Evolutionary conservation across 345 rosid genomes (phyloP), one percentile per base, ranked within the genome.

Genomic region (Citrus reticulata): DNA sequence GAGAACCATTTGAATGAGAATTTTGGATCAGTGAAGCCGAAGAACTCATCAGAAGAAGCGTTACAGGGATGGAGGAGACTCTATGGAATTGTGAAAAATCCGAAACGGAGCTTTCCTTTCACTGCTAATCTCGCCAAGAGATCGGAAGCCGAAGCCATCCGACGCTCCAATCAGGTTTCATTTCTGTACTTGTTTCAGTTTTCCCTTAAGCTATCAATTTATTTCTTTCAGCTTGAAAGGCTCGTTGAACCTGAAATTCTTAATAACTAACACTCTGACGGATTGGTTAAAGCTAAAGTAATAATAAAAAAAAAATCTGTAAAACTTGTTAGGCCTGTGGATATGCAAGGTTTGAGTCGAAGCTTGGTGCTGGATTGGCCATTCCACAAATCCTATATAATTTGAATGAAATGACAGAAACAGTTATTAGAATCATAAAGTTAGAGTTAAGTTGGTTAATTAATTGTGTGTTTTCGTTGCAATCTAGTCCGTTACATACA

Each of bases 41-140:
- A 95, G 91, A 89, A 95, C 86, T 91, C 99, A 0, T 91, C 97
- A 3, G 98, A 93, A 61, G 99, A 95, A 80, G 97, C 99, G 68
- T 79, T 95, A 67, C 93, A 90, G 88, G 81, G 97, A 73, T 95
- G 99, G 99, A 89, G 99, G 87, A 90, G 86, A 49, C 95, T 92
- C 9, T 95, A 93, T 66, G 90, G 95, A 94, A 25, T 92, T 77
- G 97, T 92, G 11, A 95, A 93, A 88, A 95, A 95, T 77, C 92
- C 60, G 22, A 93, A 89, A 58, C 74, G 97, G 57, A 85, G 96
- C 92, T 32, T 32, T 32, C 34, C 34, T 32, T 93, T 93, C 75
- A 92, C 96, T 1, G 99, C 98, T 24, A 95, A 95, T 87, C 93
- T 93, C 25, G 69, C 86, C 34, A 95, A 95, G 83, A 89, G 99